Percentiles rank a stretch among this genome's conserved stretches.
phyloP scores from a whole-genome alignment of 1,284 basidiomycete species.

The Ganoderma boninense region DNA sequence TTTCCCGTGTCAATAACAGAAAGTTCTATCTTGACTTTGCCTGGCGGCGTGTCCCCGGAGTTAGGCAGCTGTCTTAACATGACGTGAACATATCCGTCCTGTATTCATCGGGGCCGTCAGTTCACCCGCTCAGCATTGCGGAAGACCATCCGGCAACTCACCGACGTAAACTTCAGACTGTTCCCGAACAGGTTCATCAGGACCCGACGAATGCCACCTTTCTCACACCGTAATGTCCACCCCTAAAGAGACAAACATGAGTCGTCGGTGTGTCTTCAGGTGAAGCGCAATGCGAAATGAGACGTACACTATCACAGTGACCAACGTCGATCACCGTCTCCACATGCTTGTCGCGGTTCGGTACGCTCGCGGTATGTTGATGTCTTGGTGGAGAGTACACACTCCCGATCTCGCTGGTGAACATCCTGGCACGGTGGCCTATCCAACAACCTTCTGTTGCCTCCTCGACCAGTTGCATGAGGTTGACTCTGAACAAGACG shows the following conservation, averaged over 20 bases:
- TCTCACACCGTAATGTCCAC: conserved; percentile 91
- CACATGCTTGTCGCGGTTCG: conserved; percentile 54
- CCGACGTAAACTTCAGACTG: conserved; percentile 91
- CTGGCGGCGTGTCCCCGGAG: conserved; percentile 52
- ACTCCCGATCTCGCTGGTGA: conserved; percentile 86
- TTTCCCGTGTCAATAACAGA: conserved; percentile 93
- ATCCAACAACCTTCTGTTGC: conserved; percentile 97
- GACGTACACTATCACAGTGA: conserved; percentile 67
- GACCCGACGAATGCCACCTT: conserved; percentile 90
- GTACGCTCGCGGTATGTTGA: conserved; percentile 47
- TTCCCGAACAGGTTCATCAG: conserved; percentile 97
- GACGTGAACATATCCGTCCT: conserved; percentile 91
- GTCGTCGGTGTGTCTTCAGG: not conserved
- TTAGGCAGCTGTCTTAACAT: conserved; percentile 79
- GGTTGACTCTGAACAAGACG: conserved; percentile 67
- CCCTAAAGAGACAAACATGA: conserved; percentile 55
- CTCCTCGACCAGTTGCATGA: conserved; percentile 93
- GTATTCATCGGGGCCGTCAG: conserved; percentile 30
- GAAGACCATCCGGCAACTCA: conserved; percentile 41
- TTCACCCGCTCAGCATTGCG: not conserved
- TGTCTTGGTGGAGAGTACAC: conserved; percentile 85
- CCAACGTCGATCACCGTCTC: conserved; percentile 93
- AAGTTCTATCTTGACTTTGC: conserved; percentile 78
- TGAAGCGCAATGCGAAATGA: not conserved
- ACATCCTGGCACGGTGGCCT: conserved; percentile 85